Percentiles rank a stretch among this genome's conserved stretches.
Evolutionary conservation across 2,329 filamentous ascomycete species (phyloP).

Genomic region (Cladosporium sphaerospermum): DNA sequence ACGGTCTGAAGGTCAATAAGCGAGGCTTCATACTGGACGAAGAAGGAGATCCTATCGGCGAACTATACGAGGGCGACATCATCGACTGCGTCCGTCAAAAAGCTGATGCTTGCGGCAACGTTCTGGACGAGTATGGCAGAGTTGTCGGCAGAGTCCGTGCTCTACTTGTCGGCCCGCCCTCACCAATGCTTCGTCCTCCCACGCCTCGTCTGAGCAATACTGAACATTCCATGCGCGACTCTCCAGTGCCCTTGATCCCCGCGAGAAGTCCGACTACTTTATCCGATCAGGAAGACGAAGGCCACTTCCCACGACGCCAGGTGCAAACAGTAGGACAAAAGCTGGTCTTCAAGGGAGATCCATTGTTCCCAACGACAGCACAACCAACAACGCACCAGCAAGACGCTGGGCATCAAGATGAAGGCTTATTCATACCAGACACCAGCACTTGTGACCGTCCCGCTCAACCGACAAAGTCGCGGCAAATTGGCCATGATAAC

Average conservation of each 20-base stretch:
- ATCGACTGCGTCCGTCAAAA: conserved; percentile 41
- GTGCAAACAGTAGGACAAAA: too few relatives aligned
- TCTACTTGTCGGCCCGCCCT: background rate
- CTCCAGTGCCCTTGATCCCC: background rate
- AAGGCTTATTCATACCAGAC: background rate
- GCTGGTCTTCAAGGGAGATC: too few relatives aligned
- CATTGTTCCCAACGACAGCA: conserved; percentile 1
- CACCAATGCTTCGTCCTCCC: background rate
- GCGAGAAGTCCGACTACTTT: background rate
- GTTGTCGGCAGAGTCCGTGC: conserved; percentile 34
- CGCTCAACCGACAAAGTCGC: too few relatives aligned
- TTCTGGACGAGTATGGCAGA: conserved; percentile 42
- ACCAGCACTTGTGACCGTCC: too few relatives aligned
- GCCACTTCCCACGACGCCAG: too few relatives aligned
- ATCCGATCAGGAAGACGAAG: background rate
- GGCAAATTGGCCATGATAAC: too few relatives aligned
- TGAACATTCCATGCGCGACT: background rate
- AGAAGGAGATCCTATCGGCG: conserved; percentile 43
- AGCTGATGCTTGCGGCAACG: conserved; percentile 41
- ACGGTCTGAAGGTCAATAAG: conserved; percentile 51
- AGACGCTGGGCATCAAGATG: background rate
- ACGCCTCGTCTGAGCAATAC: background rate
- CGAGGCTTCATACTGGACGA: conserved; percentile 45
- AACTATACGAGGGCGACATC: conserved; percentile 41
- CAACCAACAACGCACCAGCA: background rate